phyloP scores from a whole-genome alignment of 179 eudicot species.

The Nepenthes alata region DNA sequence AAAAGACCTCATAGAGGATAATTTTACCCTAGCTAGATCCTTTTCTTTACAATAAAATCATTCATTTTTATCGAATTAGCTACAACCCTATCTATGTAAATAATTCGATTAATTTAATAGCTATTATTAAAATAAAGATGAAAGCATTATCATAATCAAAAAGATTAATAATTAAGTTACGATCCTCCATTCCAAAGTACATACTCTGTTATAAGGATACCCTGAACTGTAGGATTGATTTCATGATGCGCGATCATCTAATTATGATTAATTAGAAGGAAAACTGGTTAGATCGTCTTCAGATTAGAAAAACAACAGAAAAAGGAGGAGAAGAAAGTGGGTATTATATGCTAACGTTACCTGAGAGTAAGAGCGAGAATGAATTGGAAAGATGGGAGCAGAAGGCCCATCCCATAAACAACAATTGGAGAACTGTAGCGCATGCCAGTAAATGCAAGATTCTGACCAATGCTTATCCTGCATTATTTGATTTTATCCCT shows the following conservation, averaged over 20 bases:
- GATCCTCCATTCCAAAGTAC: too few species aligned
- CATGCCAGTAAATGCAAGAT: constrained; percentile 68
- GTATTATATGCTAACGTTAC: constrained; percentile 13
- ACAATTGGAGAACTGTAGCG: constrained; percentile 80
- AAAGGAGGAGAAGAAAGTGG: neutral
- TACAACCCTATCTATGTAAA: too few species aligned
- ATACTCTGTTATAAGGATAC: too few species aligned
- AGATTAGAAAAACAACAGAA: neutral
- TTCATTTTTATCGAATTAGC: too few species aligned
- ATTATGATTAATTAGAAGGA: neutral
- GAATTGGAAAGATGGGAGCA: constrained; percentile 61
- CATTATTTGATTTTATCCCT: neutral
- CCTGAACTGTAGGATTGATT: too few species aligned
- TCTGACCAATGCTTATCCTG: constrained; percentile 84
- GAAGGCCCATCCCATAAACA: constrained; percentile 61
- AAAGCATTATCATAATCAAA: too few species aligned
- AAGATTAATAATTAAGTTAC: too few species aligned
- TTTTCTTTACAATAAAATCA: too few species aligned
- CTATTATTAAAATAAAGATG: too few species aligned
- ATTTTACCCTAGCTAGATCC: neutral
- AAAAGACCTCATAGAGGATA: neutral
- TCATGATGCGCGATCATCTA: too few species aligned
- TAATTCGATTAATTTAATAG: too few species aligned
- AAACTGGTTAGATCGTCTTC: neutral
- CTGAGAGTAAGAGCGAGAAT: constrained; percentile 43